Conservation (phyloP, 1,139 yeast species). For the Scheffersomyces lignicola region DNA sequence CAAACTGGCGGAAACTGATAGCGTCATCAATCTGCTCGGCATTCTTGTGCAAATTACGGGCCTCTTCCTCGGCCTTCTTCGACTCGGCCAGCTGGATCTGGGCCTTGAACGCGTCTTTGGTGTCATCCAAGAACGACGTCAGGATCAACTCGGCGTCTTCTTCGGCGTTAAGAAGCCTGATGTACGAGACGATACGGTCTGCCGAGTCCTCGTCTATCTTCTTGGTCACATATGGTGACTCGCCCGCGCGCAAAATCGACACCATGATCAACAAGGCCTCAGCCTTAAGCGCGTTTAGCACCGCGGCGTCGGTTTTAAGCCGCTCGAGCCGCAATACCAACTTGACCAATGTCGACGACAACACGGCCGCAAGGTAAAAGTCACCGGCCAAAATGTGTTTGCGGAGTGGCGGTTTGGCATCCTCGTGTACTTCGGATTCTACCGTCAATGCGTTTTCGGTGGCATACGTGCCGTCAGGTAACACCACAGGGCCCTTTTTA, state of each 20-base stretch:
- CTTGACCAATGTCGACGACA: constrained; percentile 87
- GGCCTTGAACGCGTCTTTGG: constrained; percentile 75
- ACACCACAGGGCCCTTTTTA: constrained; percentile 71
- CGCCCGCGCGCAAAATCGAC: constrained; percentile 87
- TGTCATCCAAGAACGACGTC: constrained; percentile 80
- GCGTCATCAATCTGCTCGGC: constrained; percentile 86
- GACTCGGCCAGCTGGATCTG: constrained; percentile 57
- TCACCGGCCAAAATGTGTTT: constrained; percentile 83
- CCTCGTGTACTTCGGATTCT: constrained; percentile 34
- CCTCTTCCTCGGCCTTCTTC: constrained; percentile 57
- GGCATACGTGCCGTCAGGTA: constrained; percentile 99
- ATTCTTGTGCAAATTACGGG: constrained; percentile 61
- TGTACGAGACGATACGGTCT: constrained; percentile 84
- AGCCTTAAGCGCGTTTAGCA: constrained; percentile 83
- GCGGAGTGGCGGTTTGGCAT: constrained; percentile 72
- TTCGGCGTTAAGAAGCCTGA: constrained; percentile 73
- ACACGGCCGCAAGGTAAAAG: constrained; percentile 85
- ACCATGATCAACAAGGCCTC: constrained; percentile 94
- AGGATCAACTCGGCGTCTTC: constrained; percentile 53
- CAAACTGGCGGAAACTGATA: constrained; percentile 79
- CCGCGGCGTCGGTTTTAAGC: constrained; percentile 51
- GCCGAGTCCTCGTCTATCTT: constrained; percentile 93
- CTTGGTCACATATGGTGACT: constrained; percentile 69
- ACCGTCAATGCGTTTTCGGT: constrained; percentile 85
- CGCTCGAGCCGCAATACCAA: constrained; percentile 76